Percentiles rank a stretch among this genome's conserved stretches.
phyloP scores from a whole-genome alignment of 2,329 filamentous ascomycete genomes.

The Ambrosiella beaveri region DNA sequence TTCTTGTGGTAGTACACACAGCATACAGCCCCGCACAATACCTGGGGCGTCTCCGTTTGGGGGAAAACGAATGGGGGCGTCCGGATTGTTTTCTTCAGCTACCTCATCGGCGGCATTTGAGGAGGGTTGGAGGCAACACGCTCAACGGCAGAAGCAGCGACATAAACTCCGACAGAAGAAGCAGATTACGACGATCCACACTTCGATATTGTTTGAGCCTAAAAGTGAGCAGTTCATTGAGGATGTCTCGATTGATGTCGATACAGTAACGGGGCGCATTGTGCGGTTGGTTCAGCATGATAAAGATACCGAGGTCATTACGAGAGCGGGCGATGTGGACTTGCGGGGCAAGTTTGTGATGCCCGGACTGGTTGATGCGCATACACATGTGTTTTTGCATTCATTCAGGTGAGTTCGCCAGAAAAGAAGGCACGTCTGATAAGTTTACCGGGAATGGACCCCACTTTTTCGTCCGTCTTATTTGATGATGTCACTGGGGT shows the following conservation, averaged over 20 bases:
- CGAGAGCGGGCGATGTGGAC: slow-evolving; percentile 27
- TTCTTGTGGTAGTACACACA: not conserved
- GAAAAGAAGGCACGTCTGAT: no score
- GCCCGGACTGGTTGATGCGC: slow-evolving; percentile 36
- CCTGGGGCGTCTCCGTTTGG: not conserved
- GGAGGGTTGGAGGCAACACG: slow-evolving; percentile 4
- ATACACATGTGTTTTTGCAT: slow-evolving; percentile 40
- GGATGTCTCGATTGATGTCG: slow-evolving; percentile 27
- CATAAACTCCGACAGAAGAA: slow-evolving; percentile 1
- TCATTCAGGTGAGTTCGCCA: slow-evolving; percentile 23
- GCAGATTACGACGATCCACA: slow-evolving; percentile 23
- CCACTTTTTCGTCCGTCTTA: not conserved
- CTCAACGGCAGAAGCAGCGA: not conserved
- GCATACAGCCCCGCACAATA: not conserved
- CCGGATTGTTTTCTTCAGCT: not conserved
- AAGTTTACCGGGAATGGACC: not conserved
- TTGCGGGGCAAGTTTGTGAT: slow-evolving; percentile 34
- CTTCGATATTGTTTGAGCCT: slow-evolving; percentile 30
- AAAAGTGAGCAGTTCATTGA: slow-evolving; percentile 24
- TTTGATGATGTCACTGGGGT: not conserved
- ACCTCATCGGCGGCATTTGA: not conserved
- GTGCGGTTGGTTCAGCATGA: slow-evolving; percentile 19
- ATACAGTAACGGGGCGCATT: slow-evolving; percentile 25
- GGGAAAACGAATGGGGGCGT: not conserved
- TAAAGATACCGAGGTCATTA: slow-evolving; percentile 16